Base-by-base conservation (phyloP, 768 basidiomycete genomes). In the Dentipellis sp. region DNA sequence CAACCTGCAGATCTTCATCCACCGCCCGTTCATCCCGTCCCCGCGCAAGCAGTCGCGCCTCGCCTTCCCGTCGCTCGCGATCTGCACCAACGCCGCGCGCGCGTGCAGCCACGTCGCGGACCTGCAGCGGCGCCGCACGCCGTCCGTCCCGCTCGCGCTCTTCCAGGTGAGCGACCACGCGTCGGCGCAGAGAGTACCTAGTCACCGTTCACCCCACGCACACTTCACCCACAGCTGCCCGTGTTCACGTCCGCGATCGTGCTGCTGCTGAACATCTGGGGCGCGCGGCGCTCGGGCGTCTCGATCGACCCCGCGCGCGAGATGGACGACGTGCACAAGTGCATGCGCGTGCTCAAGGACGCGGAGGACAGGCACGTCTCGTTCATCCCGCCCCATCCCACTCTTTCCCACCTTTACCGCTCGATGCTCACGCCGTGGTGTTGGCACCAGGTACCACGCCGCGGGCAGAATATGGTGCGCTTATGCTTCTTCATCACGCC, bases 11-110 rank as follows among this genome's bases (percentile, higher is more conserved):
- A 78, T 78, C 57, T 60, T 75, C 23, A 66, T 78, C 40, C 78
- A 79, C 63, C 74, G 78, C n/a, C 75, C 76, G 0, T 78, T 76
- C 65, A 72, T 79, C 56, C 74, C 72, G 1, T 68, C 72, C 0
- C 68, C 71, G 1, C 56, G 65, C 14, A 67, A 68, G 22, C 67
- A 69, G 0, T 65, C 68, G 1, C 63, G 65, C 2, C 54, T 71
- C 9, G 64, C 69, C 1, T 72, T 77, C 58, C 75, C 78, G 8
- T 78, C 76, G 0, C 69, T 79, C 16, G 76, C 77, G 0, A 78
- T 79, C 57, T 79, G 77, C 65, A 71, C 74, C 37, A 79, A 78
- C 55, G 78, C 78, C 4, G 74, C 78, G 8, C 67, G 78, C 4
- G 75, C 77, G 0, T 72, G 70, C 19, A 65, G 68, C 16, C 76